phyloP scores from a whole-genome alignment of 345 rosid species.

The Eucalyptus virginea region DNA sequence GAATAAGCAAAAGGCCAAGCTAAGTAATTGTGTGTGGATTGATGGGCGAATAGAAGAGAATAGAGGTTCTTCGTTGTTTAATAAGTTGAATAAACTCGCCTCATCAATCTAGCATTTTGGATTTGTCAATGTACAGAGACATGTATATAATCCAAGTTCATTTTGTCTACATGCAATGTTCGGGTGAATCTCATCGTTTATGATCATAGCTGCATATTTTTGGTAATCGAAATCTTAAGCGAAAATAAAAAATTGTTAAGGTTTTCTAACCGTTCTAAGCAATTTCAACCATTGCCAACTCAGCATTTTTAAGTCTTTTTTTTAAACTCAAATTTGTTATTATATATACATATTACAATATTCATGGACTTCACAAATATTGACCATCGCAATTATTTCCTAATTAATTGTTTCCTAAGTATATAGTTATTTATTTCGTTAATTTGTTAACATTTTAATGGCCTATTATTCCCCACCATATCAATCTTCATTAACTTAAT shows the following conservation, averaged over 20 bases:
- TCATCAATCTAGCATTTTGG: neutral
- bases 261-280: neutral
- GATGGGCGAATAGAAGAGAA: neutral
- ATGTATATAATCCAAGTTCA: neutral
- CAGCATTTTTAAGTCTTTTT: neutral
- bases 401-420: neutral
- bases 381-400: neutral
- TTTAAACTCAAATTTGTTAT: neutral
- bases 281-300: neutral
- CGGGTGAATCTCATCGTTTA: neutral
- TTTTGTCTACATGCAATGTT: neutral
- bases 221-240: neutral
- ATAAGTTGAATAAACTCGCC: neutral
- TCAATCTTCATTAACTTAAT: neutral
- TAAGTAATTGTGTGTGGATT: neutral
- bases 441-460: neutral
- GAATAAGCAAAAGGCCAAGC: neutral
- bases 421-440: neutral
- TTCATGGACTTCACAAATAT: neutral
- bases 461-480: neutral
- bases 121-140: neutral
- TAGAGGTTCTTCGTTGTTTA: neutral
- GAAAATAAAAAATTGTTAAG: neutral
- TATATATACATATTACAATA: neutral
- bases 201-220: neutral